phyloP scores from a whole-genome alignment of 2,329 filamentous ascomycete species.

The Helotiales sp. region DNA sequence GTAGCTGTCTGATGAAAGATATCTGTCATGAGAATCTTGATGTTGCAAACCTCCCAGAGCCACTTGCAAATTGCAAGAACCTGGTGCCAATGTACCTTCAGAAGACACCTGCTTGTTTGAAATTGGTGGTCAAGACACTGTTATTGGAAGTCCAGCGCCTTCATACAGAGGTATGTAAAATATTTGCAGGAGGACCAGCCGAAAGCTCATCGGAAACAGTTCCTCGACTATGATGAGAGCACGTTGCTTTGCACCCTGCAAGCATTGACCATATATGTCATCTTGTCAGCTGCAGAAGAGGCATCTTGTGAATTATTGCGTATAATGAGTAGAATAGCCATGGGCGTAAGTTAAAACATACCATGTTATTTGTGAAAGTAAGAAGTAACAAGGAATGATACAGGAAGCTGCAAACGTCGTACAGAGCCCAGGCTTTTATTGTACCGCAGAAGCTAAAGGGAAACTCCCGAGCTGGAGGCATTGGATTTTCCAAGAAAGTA shows the following conservation, averaged over 20 bases:
- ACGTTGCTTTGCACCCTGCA: slow-evolving; percentile 13
- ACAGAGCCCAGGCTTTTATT: neutral
- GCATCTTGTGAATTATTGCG: slow-evolving; percentile 6
- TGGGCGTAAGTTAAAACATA: slow-evolving; percentile 6
- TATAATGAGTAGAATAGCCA: slow-evolving; percentile 7
- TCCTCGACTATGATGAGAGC: slow-evolving; percentile 9
- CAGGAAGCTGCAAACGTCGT: slow-evolving; percentile 14
- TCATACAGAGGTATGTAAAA: slow-evolving; percentile 14
- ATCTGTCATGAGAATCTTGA: neutral
- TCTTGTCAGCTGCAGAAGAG: slow-evolving; percentile 16
- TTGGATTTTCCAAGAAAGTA: slow-evolving; percentile 14
- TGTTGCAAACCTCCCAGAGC: slow-evolving; percentile 3
- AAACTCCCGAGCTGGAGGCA: slow-evolving; percentile 15
- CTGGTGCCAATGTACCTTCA: slow-evolving; percentile 15
- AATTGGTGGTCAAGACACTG: slow-evolving; percentile 16
- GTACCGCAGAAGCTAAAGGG: neutral
- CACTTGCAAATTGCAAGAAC: slow-evolving; percentile 17
- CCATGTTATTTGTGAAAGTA: neutral
- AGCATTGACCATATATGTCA: slow-evolving; percentile 18
- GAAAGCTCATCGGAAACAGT: slow-evolving; percentile 1
- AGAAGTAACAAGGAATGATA: neutral
- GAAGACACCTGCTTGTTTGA: slow-evolving; percentile 4
- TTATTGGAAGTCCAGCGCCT: slow-evolving; percentile 18
- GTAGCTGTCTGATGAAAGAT: neutral
- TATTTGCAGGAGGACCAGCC: neutral